A percentile compares a stretch with the other conserved stretches of the same genome.
Conservation (phyloP, 768 basidiomycete genomes). For the Terana coerulea region DNA sequence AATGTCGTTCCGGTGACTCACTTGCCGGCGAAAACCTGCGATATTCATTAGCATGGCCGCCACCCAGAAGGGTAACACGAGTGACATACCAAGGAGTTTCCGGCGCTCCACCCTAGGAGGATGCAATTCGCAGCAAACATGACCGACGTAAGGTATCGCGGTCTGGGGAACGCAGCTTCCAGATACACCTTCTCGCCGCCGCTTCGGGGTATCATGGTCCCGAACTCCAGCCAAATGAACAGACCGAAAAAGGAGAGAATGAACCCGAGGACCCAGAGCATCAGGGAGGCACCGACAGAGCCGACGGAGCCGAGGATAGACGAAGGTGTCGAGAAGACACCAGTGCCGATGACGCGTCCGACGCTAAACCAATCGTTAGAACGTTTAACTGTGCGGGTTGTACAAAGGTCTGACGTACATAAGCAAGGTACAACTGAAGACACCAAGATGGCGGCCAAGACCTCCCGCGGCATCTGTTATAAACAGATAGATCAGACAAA, state of each 20-base stretch:
- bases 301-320: conserved; percentile 54
- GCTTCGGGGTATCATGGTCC: conserved; percentile 59
- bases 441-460: conserved; percentile 52
- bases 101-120: conserved; percentile 33
- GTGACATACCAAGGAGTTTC: conserved; percentile 24
- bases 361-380: too few species aligned
- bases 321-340: conserved; percentile 61
- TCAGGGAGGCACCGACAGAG: conserved; percentile 55
- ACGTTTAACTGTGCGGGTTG: too few species aligned
- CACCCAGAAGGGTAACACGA: not conserved
- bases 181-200: conserved; percentile 64
- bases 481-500: not conserved
- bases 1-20: conserved; percentile 6
- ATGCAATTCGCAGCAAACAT: conserved; percentile 33
- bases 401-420: too few species aligned
- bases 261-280: conserved; percentile 64
- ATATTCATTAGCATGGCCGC: not conserved
- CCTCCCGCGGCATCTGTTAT: conserved; percentile 46
- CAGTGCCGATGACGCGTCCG: conserved; percentile 57
- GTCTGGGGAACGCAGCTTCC: conserved; percentile 45
- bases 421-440: conserved; percentile 53
- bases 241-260: conserved; percentile 53
- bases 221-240: conserved; percentile 62
- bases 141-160: conserved; percentile 30
- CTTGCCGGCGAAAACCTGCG: conserved; percentile 30